Conservation (phyloP, 2,329 filamentous ascomycete genomes). For the Fulvia fulva region DNA sequence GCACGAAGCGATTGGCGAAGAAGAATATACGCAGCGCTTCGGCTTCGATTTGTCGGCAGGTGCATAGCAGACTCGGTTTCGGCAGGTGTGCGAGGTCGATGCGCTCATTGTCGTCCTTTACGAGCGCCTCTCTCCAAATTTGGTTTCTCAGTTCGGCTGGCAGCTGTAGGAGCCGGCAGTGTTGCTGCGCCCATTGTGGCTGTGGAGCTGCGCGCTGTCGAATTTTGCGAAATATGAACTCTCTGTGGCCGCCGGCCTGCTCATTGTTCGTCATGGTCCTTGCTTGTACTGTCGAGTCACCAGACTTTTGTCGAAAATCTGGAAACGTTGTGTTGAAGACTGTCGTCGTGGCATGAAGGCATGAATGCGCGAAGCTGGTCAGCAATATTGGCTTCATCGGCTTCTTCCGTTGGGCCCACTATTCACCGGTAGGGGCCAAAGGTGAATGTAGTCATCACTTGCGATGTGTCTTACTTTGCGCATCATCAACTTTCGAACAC, state of each 20-base stretch:
- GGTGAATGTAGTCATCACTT: not conserved
- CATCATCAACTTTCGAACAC: too few species aligned
- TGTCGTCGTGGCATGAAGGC: too few species aligned
- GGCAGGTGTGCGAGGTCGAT: not conserved
- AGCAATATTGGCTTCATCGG: not conserved
- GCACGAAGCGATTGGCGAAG: not conserved
- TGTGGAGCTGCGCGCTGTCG: not conserved
- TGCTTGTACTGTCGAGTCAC: too few species aligned
- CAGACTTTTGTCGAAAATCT: not conserved
- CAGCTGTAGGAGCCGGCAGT: not conserved
- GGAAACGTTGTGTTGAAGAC: not conserved
- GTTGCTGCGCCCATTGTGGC: not conserved
- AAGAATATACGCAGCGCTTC: not conserved
- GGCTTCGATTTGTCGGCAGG: not conserved
- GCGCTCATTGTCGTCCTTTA: not conserved
- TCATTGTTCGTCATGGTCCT: not conserved
- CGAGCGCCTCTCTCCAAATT: not conserved
- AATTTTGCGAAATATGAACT: not conserved
- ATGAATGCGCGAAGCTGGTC: not conserved
- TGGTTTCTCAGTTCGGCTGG: not conserved
- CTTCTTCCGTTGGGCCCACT: not conserved
- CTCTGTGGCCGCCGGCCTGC: not conserved
- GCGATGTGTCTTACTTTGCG: not conserved
- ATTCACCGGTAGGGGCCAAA: not conserved
- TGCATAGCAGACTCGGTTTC: not conserved